phyloP scores from a whole-genome alignment of 2,329 filamentous ascomycete species.

The Phaeomoniella chlamydospora region DNA sequence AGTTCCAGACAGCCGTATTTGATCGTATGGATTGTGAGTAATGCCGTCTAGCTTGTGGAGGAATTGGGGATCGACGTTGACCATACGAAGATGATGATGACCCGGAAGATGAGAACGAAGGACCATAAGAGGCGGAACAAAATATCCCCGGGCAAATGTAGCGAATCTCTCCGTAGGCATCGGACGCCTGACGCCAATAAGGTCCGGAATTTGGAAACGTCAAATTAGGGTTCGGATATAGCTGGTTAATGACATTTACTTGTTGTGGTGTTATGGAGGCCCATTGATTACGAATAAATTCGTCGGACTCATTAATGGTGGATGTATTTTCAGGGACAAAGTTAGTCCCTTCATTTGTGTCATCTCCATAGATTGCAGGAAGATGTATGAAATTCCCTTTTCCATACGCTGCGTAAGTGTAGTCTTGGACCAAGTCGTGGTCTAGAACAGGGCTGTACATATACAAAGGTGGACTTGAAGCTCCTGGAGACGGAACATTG shows the following conservation, averaged over 20 bases:
- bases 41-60: no score
- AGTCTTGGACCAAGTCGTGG: conserved; percentile 32
- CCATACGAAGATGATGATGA: background rate
- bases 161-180: conserved; percentile 49
- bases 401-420: conserved; percentile 33
- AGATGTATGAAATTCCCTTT: conserved; percentile 35
- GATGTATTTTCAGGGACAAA: conserved; percentile 39
- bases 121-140: conserved; percentile 28
- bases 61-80: no score
- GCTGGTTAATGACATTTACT: conserved; percentile 33
- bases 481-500: conserved; percentile 30
- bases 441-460: conserved; percentile 39
- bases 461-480: conserved; percentile 28
- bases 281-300: conserved; percentile 45
- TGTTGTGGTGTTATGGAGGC: conserved; percentile 37
- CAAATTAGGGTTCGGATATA: conserved; percentile 38
- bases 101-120: background rate
- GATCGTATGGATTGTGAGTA: conserved; percentile 18
- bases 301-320: conserved; percentile 33
- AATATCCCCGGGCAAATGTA: conserved; percentile 51
- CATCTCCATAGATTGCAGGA: conserved; percentile 42
- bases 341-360: conserved; percentile 51
- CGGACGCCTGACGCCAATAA: conserved; percentile 44
- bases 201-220: conserved; percentile 33
- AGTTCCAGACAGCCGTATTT: conserved; percentile 44